Conservation (phyloP, 768 basidiomycete species). For the Boletus rubropictus region DNA sequence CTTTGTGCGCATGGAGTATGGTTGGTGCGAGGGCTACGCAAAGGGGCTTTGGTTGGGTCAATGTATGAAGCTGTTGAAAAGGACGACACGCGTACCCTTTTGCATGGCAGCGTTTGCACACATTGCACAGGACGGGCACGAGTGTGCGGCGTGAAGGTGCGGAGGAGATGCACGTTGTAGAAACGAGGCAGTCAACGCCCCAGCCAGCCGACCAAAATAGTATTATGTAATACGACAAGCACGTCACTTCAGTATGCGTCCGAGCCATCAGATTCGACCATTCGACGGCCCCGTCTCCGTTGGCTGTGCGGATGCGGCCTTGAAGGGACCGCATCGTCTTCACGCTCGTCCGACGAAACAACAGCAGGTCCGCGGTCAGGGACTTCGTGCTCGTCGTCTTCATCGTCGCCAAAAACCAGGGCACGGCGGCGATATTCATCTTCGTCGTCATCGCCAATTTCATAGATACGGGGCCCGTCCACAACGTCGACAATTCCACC, state of each 20-base stretch:
- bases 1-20: constrained; percentile 24
- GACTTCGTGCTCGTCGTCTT: constrained; percentile 1
- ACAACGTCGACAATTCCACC: neutral
- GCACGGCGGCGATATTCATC: constrained; percentile 3
- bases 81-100: constrained; percentile 22
- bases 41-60: constrained; percentile 1
- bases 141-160: constrained; percentile 27
- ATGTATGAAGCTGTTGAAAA: constrained; percentile 15
- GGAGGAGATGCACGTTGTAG: constrained; percentile 22
- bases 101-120: constrained; percentile 20
- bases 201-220: constrained; percentile 7
- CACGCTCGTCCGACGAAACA: constrained; percentile 17
- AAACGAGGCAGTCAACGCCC: constrained; percentile 17
- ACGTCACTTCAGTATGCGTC: constrained; percentile 12
- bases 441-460: constrained; percentile 16
- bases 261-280: constrained; percentile 21
- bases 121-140: constrained; percentile 28
- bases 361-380: neutral
- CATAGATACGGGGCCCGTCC: constrained; percentile 21
- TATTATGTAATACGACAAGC: too few relatives aligned
- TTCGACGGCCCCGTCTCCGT: neutral
- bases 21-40: constrained; percentile 9
- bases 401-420: constrained; percentile 13
- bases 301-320: neutral
- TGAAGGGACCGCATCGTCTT: neutral